Conservation (phyloP, 139 green algal genomes). For the Limnomonas spitsbergensis region DNA sequence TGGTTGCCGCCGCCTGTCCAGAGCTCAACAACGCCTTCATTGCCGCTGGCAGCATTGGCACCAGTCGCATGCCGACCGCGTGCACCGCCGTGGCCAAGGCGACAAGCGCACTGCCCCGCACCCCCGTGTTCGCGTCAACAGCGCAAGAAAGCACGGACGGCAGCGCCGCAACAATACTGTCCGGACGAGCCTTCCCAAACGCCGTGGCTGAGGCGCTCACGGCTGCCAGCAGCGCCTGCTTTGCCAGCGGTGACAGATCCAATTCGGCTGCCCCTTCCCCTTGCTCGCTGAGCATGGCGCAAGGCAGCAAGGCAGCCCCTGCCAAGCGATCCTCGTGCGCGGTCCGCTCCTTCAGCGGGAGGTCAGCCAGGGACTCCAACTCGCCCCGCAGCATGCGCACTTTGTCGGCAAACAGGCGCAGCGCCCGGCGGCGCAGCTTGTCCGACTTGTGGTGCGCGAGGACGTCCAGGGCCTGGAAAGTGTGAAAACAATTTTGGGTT, state of each 20-base stretch:
- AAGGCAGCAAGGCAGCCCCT: conserved; percentile 30
- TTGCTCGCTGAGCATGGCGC: neutral
- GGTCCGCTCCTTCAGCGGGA: too few relatives aligned
- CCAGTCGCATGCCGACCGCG: conserved; percentile 39
- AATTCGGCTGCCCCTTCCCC: neutral
- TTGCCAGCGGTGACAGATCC: neutral
- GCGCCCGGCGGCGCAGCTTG: conserved; percentile 49
- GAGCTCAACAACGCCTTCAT: conserved; percentile 43
- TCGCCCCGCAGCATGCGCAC: too few relatives aligned
- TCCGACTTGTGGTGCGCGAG: conserved; percentile 39
- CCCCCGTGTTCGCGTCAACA: conserved; percentile 20
- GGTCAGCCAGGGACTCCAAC: too few relatives aligned
- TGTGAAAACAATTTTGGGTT: too few relatives aligned
- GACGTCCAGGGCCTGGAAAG: conserved; percentile 40
- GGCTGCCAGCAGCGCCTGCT: too few relatives aligned
- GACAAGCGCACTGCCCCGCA: conserved; percentile 54
- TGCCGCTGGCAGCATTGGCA: conserved; percentile 59
- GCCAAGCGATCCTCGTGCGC: conserved; percentile 18
- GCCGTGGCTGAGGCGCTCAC: conserved; percentile 17
- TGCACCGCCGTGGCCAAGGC: conserved; percentile 37
- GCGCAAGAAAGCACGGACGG: conserved; percentile 50
- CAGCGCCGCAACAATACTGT: conserved; percentile 48
- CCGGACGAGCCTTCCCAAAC: conserved; percentile 45
- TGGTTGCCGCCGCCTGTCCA: too few relatives aligned
- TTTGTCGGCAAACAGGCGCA: conserved; percentile 53